Percentiles rank a stretch among this genome's conserved stretches.
These are phyloP conservation scores for Pezizomycotina sp. DNA, from an alignment of 2,329 filamentous ascomycete species.

Conservation along the genomic window DNA sequence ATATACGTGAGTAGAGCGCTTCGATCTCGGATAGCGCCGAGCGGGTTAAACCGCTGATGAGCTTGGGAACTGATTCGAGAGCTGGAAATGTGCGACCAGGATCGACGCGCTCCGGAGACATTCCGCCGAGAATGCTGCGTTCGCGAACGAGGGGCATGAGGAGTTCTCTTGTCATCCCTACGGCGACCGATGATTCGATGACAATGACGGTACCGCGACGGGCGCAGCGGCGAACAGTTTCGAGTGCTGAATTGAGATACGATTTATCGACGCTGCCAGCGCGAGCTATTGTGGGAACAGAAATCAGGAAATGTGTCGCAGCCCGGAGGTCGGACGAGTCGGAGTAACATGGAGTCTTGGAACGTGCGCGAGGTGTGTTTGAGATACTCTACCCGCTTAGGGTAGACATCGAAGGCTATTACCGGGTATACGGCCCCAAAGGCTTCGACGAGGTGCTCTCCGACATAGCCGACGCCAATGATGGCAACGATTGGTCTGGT, in stretches of 20 bases:
- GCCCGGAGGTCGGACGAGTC: constrained; percentile 29
- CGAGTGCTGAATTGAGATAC: too few relatives aligned
- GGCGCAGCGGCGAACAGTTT: too few relatives aligned
- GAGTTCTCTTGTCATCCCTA: constrained; percentile 39
- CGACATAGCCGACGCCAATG: constrained; percentile 40
- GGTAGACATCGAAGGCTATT: constrained; percentile 37
- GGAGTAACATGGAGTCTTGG: constrained; percentile 30
- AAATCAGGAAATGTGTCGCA: constrained; percentile 39
- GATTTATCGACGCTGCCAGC: too few relatives aligned
- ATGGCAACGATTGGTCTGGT: constrained; percentile 35
- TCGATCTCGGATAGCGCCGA: constrained; percentile 34
- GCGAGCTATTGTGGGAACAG: constrained; percentile 37
- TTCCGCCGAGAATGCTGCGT: constrained; percentile 34
- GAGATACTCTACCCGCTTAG: constrained; percentile 30
- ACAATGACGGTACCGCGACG: too few relatives aligned
- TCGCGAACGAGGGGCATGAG: constrained; percentile 34
- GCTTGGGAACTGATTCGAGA: constrained; percentile 35
- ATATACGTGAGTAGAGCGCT: constrained; percentile 34
- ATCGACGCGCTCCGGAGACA: constrained; percentile 41
- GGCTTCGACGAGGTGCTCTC: constrained; percentile 34
- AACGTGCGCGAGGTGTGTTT: constrained; percentile 25
- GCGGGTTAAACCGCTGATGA: constrained; percentile 37
- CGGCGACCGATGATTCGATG: constrained; percentile 40
- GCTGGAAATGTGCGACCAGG: constrained; percentile 34
- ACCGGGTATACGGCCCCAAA: constrained; percentile 33